Evolutionary conservation across 1,139 yeast genomes (phyloP).

Genomic region (Geotrichum cucujoidarum): DNA sequence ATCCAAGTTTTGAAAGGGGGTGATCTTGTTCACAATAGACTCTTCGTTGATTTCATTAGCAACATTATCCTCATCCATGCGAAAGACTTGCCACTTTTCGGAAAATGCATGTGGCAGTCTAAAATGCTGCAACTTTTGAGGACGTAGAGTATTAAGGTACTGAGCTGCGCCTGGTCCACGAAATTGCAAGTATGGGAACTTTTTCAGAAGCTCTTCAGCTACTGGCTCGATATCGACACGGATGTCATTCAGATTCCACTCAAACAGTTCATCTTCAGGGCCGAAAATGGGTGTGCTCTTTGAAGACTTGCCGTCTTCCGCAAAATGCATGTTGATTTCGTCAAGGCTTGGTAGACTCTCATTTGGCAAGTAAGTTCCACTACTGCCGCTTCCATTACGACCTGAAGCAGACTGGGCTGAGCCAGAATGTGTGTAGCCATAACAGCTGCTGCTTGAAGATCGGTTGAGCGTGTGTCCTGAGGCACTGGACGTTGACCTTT

Average conservation of each 20-base stretch:
- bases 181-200: conserved; percentile 30
- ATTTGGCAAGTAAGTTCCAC: conserved; percentile 16
- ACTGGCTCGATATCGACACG: conserved; percentile 36
- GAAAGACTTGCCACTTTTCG: conserved; percentile 38
- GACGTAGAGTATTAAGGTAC: conserved; percentile 25
- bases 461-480: conserved; percentile 10
- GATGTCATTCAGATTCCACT: conserved; percentile 37
- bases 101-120: conserved; percentile 29
- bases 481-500: conserved; percentile 11
- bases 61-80: conserved; percentile 31
- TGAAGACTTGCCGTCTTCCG: conserved; percentile 17
- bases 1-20: conserved; percentile 8
- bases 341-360: conserved; percentile 25
- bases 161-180: conserved; percentile 22
- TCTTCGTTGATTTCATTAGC: conserved; percentile 27
- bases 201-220: conserved; percentile 30
- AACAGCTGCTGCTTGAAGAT: conserved; percentile 18
- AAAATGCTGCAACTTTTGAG: conserved; percentile 26
- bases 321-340: conserved; percentile 20
- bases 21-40: conserved; percentile 4
- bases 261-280: conserved; percentile 29
- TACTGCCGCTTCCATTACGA: not conserved
- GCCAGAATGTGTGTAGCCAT: conserved; percentile 11
- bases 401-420: conserved; percentile 15
- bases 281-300: conserved; percentile 21